phyloP scores from a whole-genome alignment of 805 yeast genomes.

The Cyberlindnera mycetangii region DNA sequence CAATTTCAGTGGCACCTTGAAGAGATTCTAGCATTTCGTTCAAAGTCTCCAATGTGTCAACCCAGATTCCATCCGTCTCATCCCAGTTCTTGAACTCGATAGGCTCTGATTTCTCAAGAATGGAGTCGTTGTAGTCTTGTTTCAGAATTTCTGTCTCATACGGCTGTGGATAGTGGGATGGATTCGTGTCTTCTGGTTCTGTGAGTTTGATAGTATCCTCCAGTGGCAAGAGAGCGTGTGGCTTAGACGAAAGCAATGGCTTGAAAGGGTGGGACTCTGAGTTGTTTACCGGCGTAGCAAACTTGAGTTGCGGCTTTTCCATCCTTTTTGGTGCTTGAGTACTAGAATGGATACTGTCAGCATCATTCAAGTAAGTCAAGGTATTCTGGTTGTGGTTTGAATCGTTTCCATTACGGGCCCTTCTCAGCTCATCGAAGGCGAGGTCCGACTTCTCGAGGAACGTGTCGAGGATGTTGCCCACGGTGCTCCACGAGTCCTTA shows the following conservation, averaged over 20 bases:
- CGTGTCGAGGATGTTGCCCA: conserved; percentile 62
- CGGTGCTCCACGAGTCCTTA: conserved; percentile 53
- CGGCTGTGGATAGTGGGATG: conserved; percentile 74
- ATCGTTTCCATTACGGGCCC: conserved; percentile 17
- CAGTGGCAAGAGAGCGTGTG: conserved; percentile 58
- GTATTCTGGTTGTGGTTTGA: conserved; percentile 11
- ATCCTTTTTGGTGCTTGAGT: conserved; percentile 31
- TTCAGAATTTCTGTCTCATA: conserved; percentile 70
- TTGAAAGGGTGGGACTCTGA: conserved; percentile 67
- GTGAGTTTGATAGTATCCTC: conserved; percentile 46
- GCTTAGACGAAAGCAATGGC: conserved; percentile 72
- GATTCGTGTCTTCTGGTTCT: conserved; percentile 38
- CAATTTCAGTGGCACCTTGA: conserved; percentile 56
- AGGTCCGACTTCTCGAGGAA: conserved; percentile 76
- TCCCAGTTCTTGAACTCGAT: conserved; percentile 61
- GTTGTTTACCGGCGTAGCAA: conserved; percentile 62
- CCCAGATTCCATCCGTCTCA: conserved; percentile 63
- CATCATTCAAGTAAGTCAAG: conserved; percentile 52
- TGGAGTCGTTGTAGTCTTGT: conserved; percentile 63
- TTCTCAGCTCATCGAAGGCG: conserved; percentile 46
- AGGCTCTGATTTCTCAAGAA: conserved; percentile 46
- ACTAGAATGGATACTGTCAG: conserved; percentile 18
- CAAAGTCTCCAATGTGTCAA: conserved; percentile 56
- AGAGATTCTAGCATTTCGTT: conserved; percentile 54
- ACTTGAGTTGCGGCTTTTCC: conserved; percentile 67